Base-by-base conservation (phyloP, 768 basidiomycete genomes). In the Collybia nuda region DNA sequence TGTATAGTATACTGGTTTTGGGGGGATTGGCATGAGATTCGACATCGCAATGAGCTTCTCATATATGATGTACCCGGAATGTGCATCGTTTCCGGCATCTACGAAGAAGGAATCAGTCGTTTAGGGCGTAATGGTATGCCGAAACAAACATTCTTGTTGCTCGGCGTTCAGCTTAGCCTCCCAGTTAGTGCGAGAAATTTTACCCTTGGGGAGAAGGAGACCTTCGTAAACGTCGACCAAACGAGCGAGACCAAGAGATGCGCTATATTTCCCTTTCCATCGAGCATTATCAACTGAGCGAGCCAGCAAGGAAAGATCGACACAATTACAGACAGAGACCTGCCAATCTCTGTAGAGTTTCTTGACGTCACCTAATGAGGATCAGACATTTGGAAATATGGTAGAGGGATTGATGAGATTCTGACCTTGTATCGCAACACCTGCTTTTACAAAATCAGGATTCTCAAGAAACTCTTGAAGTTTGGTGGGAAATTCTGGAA, bases 81-180 rank as follows among this genome's bases (percentile, higher is more conserved):
- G 81, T 1, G 84, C 83, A 56, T 92, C 90, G 60, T 87, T 85
- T 26, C 76, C 79, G 3, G 86, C 90, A 66, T 90, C 88, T 86
- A 54, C 21, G 17, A 29, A 54, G 32, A 32, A 32, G 32, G 14
- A 21, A 9, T 40, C 51, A 47, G 23, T 57, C 50, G 54, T 55
- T 42, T 14, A 41, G 51, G 29, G 24, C 7, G 1, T 18, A 11
- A 47, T 48, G 40, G 38, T 32, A 41, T 19, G 44, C 44, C 26
- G 52, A n/a, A 23, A 73, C 83, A 61, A 51, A 90, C 89, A 91
- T 57, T 82, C 76, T 53, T 74, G 74, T 64, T 89, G 85, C 5
- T 51, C 43, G 3, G 42, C 15, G 38, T 64, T 67, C 8, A 92
- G 70, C 15, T 19, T 2, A 4, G 48, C 63, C 60, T 89, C 85